phyloP scores from a whole-genome alignment of 108 stramenopile species.

The Mayamaea pseudoterrestris region DNA sequence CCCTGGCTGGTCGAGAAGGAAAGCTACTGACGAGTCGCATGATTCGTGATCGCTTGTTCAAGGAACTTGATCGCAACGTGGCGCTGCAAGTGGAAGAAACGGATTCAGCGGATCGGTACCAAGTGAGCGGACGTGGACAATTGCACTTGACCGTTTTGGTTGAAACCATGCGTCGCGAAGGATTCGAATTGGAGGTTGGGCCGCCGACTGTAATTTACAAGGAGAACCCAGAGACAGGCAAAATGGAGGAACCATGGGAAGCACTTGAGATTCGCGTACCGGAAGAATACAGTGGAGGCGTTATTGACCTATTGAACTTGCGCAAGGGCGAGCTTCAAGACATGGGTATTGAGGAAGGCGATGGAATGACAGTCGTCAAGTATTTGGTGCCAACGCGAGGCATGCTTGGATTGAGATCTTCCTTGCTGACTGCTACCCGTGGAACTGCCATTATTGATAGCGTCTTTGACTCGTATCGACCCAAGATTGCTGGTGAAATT shows the following conservation, averaged over 20 bases:
- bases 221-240: conserved; percentile 80
- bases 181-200: conserved; percentile 96
- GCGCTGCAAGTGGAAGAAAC: conserved; percentile 88
- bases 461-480: conserved; percentile 88
- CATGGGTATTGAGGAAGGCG: conserved; percentile 85
- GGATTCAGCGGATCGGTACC: conserved; percentile 88
- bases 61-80: conserved; percentile 94
- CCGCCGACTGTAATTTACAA: conserved; percentile 95
- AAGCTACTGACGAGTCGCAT: conserved; percentile 91
- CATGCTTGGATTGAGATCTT: conserved; percentile 91
- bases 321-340: conserved; percentile 93
- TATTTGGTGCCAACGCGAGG: conserved; percentile 97
- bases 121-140: conserved; percentile 96
- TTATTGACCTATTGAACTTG: conserved; percentile 86
- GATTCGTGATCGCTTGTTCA: conserved; percentile 95
- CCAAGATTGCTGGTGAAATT: conserved; percentile 77
- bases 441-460: conserved; percentile 95
- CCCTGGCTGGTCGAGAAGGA: conserved; percentile 96
- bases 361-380: conserved; percentile 74
- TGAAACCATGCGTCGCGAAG: conserved; percentile 98
- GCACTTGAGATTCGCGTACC: conserved; percentile 89
- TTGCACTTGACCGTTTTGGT: conserved; percentile 97
- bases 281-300: conserved; percentile 85
- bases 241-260: conserved; percentile 92
- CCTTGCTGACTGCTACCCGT: conserved; percentile 83